These are phyloP conservation scores for Manihot esculenta DNA, from an alignment of 441 rosid genomes.

Conservation along the genomic window DNA sequence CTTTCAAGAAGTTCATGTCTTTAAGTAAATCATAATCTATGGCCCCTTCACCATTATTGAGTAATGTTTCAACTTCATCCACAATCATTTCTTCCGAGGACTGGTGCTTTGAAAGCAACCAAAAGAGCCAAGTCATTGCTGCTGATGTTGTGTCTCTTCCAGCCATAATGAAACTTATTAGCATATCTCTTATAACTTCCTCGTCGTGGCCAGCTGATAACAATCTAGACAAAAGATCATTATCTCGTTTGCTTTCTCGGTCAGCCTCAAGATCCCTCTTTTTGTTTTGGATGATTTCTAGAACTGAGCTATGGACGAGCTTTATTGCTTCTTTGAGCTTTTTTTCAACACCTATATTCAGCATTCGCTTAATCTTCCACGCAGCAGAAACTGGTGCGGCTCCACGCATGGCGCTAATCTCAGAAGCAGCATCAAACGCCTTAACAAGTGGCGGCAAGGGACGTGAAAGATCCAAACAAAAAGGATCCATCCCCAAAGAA, in stretches of 20 bases:
- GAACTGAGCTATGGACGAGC: conserved; percentile 48
- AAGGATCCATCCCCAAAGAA: conserved; percentile 48
- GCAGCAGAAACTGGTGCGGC: conserved; percentile 45
- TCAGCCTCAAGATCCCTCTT: conserved; percentile 36
- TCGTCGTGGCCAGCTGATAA: conserved; percentile 49
- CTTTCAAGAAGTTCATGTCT: conserved; percentile 59
- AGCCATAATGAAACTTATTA: conserved; percentile 75
- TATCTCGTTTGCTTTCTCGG: conserved; percentile 10
- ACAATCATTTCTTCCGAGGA: conserved; percentile 34
- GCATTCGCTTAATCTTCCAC: conserved; percentile 61
- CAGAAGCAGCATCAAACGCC: conserved; percentile 66
- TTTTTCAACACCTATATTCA: conserved; percentile 59
- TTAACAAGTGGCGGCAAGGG: conserved; percentile 43
- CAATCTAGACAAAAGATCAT: conserved; percentile 63
- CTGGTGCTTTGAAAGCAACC: conserved; percentile 51
- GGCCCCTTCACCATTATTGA: conserved; percentile 20
- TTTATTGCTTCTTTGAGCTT: conserved; percentile 46
- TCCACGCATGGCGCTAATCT: conserved; percentile 61
- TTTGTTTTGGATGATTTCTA: conserved; percentile 45
- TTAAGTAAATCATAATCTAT: conserved; percentile 52
- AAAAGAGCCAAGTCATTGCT: conserved; percentile 89
- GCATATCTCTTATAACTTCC: conserved; percentile 64
- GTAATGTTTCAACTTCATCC: conserved; percentile 33
- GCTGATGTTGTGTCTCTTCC: conserved; percentile 85
- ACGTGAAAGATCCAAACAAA: conserved; percentile 37